Conservation (phyloP, 345 rosid genomes). For the Hibiscus trionum region DNA sequence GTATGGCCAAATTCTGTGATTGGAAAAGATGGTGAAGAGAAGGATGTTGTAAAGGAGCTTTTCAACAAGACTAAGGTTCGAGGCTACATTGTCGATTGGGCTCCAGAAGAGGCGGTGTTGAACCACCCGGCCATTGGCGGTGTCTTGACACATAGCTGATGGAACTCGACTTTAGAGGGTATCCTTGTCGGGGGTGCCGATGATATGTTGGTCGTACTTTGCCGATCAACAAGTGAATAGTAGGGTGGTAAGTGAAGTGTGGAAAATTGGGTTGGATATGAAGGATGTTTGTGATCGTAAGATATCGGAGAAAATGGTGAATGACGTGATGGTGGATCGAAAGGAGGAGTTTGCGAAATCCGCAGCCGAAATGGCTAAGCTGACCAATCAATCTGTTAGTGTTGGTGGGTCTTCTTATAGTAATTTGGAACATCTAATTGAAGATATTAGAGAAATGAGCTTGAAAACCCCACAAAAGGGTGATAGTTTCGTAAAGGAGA, state of each 20-base stretch:
- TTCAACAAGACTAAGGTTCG: conserved; percentile 19
- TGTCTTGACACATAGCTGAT: too few species aligned
- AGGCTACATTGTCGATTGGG: conserved; percentile 39
- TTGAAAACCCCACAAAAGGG: neutral
- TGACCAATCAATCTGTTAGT: conserved; percentile 18
- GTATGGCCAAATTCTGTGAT: conserved; percentile 23
- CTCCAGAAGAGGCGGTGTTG: conserved; percentile 33
- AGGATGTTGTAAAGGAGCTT: conserved; percentile 21
- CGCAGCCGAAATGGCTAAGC: conserved; percentile 18
- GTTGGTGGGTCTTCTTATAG: conserved; percentile 33
- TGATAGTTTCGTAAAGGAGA: neutral
- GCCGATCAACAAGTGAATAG: too few species aligned
- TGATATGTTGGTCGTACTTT: too few species aligned
- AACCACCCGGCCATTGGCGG: too few species aligned
- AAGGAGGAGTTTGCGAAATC: conserved; percentile 28
- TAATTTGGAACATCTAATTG: conserved; percentile 27
- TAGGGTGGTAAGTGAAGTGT: too few species aligned
- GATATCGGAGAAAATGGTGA: conserved; percentile 38
- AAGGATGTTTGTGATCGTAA: too few species aligned
- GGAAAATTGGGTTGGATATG: too few species aligned
- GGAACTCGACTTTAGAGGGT: too few species aligned
- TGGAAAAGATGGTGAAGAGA: conserved; percentile 1
- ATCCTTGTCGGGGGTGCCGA: too few species aligned
- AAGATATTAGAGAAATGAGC: conserved; percentile 15
- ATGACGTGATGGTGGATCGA: conserved; percentile 46